Evolutionary conservation across 768 basidiomycete genomes (phyloP), one percentile per base, ranked within the genome.

Genomic region (Suillus paluster): DNA sequence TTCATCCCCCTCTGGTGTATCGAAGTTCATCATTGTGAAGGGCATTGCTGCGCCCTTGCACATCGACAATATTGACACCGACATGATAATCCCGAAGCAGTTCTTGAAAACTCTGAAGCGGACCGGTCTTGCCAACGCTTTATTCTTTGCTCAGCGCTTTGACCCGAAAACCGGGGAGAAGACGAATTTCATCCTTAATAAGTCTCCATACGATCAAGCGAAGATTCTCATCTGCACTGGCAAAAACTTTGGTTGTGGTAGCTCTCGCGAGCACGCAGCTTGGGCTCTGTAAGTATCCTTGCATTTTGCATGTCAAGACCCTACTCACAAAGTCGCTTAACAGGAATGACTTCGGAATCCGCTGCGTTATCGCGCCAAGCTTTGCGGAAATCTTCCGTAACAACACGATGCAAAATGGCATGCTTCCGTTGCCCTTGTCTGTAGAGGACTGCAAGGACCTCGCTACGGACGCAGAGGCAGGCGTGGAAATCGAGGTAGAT

Each of bases 11-110:
- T 82, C 84, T 19, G 76, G 78, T 19, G 81, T 83, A 54, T 78
- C 80, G 66, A 90, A 89, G 66, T 94, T 94, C 74, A 84, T 79
- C 57, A 69, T 88, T 55, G 75, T 94, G 57, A 87, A 86, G 71
- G 92, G 92, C 45, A 84, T 92, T 59, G 84, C 90, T 46, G 91
- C 90, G 11, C 91, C 92, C n/a, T 69, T 94, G 75, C 83, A 89
- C 73, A 89, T 90, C 49, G 86, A 89, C 63, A 94, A 94, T 67
- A 88, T 95, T 64, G 94, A 97, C 76, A 97, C 94, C 50, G 94
- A 97, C 70, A 91, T 90, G 86, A 94, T 97, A 73, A 95, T 96
- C 71, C 94, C 94, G 3, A 95, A 95, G 69, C 94, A 95, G 70
- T 96, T 95, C 80, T 78, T 96, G 75, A 96, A 95, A 77, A 96